Evolutionary conservation across 73 alveolate genomes (phyloP).

Genomic region (Paramecium primaurelia): DNA sequence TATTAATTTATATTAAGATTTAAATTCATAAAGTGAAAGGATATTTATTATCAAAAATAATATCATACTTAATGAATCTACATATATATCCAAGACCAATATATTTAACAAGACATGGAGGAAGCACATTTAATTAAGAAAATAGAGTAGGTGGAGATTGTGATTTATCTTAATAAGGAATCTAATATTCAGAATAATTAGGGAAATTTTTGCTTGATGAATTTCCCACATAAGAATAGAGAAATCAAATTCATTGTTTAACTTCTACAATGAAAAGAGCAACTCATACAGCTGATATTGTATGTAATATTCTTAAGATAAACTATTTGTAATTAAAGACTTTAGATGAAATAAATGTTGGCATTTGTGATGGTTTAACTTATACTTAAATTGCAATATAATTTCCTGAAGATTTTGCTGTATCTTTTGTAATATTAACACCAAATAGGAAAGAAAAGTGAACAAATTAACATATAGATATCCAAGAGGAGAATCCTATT

Average conservation of each 20-base stretch:
- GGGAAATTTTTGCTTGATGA: slow-evolving; percentile 30
- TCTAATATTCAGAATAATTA: slow-evolving; percentile 46
- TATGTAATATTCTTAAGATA: slow-evolving; percentile 11
- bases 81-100: slow-evolving; percentile 73
- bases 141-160: slow-evolving; percentile 70
- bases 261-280: slow-evolving; percentile 64
- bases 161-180: slow-evolving; percentile 45
- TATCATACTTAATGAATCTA: slow-evolving; percentile 62
- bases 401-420: slow-evolving; percentile 68
- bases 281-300: slow-evolving; percentile 31
- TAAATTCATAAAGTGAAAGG: slow-evolving; percentile 40
- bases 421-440: neutral
- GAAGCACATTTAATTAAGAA: slow-evolving; percentile 65
- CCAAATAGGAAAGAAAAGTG: slow-evolving; percentile 59
- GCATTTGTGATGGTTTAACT: slow-evolving; percentile 79
- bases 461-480: slow-evolving; percentile 74
- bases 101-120: slow-evolving; percentile 77
- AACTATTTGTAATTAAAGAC: slow-evolving; percentile 51
- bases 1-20: neutral
- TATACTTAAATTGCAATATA: slow-evolving; percentile 67
- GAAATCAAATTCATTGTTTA: slow-evolving; percentile 32
- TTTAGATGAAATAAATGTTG: slow-evolving; percentile 78
- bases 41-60: slow-evolving; percentile 19
- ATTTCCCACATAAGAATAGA: neutral
- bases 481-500: slow-evolving; percentile 81